These are phyloP conservation scores for Gonapodya prolifera DNA, from an alignment of 192 early-diverging fungal genomes.

Conservation along the genomic window DNA sequence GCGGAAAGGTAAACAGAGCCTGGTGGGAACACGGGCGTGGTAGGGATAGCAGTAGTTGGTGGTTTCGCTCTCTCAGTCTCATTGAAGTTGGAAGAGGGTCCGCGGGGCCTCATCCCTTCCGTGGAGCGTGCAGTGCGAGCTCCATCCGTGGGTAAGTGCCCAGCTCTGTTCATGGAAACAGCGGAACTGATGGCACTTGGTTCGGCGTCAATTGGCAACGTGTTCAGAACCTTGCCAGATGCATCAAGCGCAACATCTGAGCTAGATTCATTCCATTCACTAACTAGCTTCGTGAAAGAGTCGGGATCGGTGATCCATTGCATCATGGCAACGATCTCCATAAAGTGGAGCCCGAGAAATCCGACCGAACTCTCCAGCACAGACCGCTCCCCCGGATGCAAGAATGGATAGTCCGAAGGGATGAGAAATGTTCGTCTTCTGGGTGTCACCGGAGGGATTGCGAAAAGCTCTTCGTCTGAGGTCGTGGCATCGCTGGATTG, in stretches of 20 bases:
- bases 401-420: conserved; percentile 40
- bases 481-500: background rate
- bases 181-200: background rate
- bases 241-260: background rate
- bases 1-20: background rate
- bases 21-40: background rate
- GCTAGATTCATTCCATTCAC: background rate
- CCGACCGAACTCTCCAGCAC: conserved; percentile 23
- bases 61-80: too few relatives aligned
- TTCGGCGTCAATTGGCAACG: background rate
- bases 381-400: conserved; percentile 50
- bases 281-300: background rate
- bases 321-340: background rate
- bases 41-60: too few relatives aligned
- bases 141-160: background rate
- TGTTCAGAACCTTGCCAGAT: background rate
- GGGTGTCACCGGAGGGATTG: background rate
- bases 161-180: background rate
- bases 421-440: conserved; percentile 28
- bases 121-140: background rate
- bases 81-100: background rate
- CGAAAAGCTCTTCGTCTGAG: background rate
- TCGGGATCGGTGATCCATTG: background rate
- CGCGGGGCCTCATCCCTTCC: background rate
- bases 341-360: background rate